These are phyloP conservation scores for Ostreobium quekettii DNA, from an alignment of 139 green algal genomes.

Conservation along the genomic window DNA sequence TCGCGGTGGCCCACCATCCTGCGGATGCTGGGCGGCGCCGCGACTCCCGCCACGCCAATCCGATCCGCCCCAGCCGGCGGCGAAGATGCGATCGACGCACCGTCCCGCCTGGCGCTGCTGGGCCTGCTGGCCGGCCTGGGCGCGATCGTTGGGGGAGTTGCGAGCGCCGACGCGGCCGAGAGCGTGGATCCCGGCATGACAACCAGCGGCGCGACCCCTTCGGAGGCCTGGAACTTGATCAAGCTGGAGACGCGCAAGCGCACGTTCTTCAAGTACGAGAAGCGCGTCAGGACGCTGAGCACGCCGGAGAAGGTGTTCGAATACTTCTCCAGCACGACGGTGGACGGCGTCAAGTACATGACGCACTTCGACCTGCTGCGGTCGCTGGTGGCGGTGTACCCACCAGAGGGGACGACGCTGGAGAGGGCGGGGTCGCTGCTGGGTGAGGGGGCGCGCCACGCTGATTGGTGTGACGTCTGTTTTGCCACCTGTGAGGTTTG, in stretches of 20 bases:
- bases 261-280: constrained; percentile 69
- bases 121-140: too few species aligned
- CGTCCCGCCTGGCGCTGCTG: too few species aligned
- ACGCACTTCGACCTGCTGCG: constrained; percentile 43
- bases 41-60: too few species aligned
- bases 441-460: constrained; percentile 38
- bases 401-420: constrained; percentile 37
- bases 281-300: constrained; percentile 61
- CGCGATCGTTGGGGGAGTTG: too few species aligned
- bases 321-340: constrained; percentile 57
- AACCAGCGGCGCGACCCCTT: too few species aligned
- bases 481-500: neutral
- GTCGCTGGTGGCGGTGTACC: constrained; percentile 63
- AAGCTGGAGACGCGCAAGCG: constrained; percentile 7
- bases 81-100: too few species aligned
- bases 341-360: constrained; percentile 35
- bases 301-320: constrained; percentile 74
- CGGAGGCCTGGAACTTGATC: too few species aligned
- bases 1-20: too few species aligned
- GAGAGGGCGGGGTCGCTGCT: constrained; percentile 52
- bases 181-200: too few species aligned
- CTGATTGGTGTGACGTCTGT: neutral
- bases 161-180: too few species aligned
- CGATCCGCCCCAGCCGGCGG: too few species aligned
- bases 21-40: too few species aligned